Evolutionary conservation across 495 filamentous ascomycete genomes (phyloP).

Genomic region (Penicillium diatomitis): DNA sequence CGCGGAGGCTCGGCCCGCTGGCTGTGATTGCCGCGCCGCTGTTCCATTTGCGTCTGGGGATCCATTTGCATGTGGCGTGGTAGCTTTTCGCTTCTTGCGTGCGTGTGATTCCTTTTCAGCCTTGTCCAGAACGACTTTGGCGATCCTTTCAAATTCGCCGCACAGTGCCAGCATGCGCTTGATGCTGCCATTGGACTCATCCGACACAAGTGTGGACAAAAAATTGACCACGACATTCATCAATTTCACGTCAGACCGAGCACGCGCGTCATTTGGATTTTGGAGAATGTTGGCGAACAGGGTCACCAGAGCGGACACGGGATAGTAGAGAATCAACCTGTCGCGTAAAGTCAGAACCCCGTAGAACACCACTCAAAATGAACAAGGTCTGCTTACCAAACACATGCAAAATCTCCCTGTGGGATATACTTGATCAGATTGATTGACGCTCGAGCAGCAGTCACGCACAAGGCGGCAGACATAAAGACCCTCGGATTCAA

Average conservation of each 20-base stretch:
- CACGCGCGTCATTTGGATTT: slow-evolving; percentile 83
- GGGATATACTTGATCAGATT: slow-evolving; percentile 92
- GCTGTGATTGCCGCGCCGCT: slow-evolving; percentile 18
- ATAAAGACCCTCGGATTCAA: slow-evolving; percentile 90
- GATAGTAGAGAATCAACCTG: slow-evolving; percentile 95
- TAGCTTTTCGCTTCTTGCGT: slow-evolving; percentile 66
- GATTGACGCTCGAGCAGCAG: slow-evolving; percentile 86
- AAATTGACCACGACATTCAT: slow-evolving; percentile 93
- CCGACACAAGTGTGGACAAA: slow-evolving; percentile 64
- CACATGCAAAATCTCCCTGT: slow-evolving; percentile 86
- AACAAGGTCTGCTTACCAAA: slow-evolving; percentile 59
- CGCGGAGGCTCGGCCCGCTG: slow-evolving; percentile 15
- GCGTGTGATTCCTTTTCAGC: slow-evolving; percentile 71
- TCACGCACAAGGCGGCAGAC: slow-evolving; percentile 86
- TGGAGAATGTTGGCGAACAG: slow-evolving; percentile 96
- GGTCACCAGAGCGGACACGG: slow-evolving; percentile 89
- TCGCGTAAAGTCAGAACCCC: neutral
- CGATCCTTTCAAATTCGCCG: slow-evolving; percentile 91
- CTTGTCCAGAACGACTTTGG: slow-evolving; percentile 84
- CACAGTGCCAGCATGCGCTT: slow-evolving; percentile 89
- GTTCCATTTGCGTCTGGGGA: slow-evolving; percentile 10
- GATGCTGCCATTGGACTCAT: slow-evolving; percentile 74
- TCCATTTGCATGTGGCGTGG: slow-evolving; percentile 34
- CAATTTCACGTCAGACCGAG: slow-evolving; percentile 76
- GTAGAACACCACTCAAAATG: neutral